Conservation (phyloP, 768 basidiomycete genomes). For the Tricholoma sp. region DNA sequence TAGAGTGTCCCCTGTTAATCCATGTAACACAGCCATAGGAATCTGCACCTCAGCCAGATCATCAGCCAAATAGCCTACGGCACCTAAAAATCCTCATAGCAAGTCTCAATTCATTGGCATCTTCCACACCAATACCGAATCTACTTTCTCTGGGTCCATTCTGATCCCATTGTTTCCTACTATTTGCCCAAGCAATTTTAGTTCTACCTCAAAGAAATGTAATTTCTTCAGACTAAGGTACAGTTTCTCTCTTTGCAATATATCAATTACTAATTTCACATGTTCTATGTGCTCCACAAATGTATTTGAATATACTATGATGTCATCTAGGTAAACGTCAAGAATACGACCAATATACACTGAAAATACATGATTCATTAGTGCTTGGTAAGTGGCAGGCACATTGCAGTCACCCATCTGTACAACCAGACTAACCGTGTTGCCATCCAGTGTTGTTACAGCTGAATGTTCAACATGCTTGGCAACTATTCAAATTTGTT, state of each 20-base stretch:
- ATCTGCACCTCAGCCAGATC: conserved; percentile 19
- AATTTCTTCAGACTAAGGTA: conserved; percentile 26
- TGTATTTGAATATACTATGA: conserved; percentile 34
- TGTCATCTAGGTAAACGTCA: conserved; percentile 34
- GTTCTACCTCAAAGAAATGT: neutral
- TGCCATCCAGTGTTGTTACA: no score
- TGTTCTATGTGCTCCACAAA: conserved; percentile 29
- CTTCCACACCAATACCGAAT: conserved; percentile 23
- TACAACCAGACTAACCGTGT: no score
- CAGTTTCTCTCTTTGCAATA: conserved; percentile 21
- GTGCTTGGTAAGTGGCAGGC: no score
- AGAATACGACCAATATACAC: conserved; percentile 18
- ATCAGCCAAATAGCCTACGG: conserved; percentile 29
- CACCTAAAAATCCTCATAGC: conserved; percentile 27
- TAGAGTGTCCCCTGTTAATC: conserved; percentile 11
- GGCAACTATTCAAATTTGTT: conserved; percentile 23
- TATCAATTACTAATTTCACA: conserved; percentile 19
- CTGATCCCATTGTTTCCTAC: conserved; percentile 26
- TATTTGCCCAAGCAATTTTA: conserved; percentile 26
- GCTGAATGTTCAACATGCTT: conserved; percentile 27
- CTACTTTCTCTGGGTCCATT: conserved; percentile 38
- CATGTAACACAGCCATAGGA: conserved; percentile 24
- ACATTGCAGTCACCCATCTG: no score
- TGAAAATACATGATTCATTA: conserved; percentile 11
- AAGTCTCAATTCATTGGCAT: conserved; percentile 21